phyloP scores from a whole-genome alignment of 1,284 basidiomycete genomes.

The Testicularia cyperi region DNA sequence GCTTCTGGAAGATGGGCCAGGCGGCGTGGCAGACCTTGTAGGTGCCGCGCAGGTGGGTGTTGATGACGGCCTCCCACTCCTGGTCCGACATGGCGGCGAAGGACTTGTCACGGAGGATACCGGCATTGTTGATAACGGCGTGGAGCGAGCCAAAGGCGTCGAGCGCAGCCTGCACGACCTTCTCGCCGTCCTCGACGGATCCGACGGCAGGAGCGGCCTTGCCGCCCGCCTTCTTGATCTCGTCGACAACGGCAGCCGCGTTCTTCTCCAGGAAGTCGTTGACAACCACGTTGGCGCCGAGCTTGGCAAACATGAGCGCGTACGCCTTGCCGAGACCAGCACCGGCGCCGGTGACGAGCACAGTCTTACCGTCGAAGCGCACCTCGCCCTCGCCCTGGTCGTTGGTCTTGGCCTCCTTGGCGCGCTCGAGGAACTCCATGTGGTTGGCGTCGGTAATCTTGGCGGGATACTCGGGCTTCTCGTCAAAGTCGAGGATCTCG shows the following conservation, averaged over 20 bases:
- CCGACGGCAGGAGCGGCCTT: constrained; percentile 81
- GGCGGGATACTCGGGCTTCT: constrained; percentile 72
- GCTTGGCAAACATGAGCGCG: constrained; percentile 82
- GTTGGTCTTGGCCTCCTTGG: constrained; percentile 72
- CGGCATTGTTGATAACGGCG: constrained; percentile 87
- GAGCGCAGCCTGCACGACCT: constrained; percentile 81
- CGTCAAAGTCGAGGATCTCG: constrained; percentile 78
- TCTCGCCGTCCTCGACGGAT: constrained; percentile 83
- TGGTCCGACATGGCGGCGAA: constrained; percentile 85
- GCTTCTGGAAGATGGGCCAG: constrained; percentile 95
- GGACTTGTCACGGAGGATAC: constrained; percentile 82
- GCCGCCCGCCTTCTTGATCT: constrained; percentile 83
- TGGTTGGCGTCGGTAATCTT: constrained; percentile 67
- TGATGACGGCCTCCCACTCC: constrained; percentile 91
- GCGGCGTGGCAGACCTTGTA: constrained; percentile 77
- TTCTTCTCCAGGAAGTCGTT: constrained; percentile 90
- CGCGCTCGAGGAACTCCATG: constrained; percentile 70
- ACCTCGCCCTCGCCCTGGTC: constrained; percentile 71
- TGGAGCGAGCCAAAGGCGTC: constrained; percentile 88
- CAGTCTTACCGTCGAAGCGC: constrained; percentile 84
- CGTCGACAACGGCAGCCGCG: constrained; percentile 80
- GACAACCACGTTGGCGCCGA: constrained; percentile 93
- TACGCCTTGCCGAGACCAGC: constrained; percentile 79
- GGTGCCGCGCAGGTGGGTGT: constrained; percentile 74
- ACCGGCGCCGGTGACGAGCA: constrained; percentile 78